These are phyloP conservation scores for Pilaira anomala DNA, from an alignment of 192 early-diverging fungal genomes.

Conservation along the genomic window DNA sequence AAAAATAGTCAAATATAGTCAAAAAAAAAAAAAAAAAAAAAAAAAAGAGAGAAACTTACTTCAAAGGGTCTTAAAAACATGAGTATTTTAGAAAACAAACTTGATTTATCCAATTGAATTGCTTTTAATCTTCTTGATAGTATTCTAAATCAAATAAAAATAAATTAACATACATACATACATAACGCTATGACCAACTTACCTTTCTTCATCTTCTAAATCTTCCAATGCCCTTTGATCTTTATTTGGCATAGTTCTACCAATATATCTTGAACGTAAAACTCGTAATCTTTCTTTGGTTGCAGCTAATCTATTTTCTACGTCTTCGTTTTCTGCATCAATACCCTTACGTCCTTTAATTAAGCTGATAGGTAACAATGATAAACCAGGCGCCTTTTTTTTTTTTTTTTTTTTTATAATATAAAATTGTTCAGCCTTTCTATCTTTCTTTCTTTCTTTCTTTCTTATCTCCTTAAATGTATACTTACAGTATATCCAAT, in stretches of 20 bases:
- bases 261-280: slow-evolving; percentile 11
- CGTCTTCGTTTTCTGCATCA: slow-evolving; percentile 26
- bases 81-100: slow-evolving; percentile 19
- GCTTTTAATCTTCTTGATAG: slow-evolving; percentile 7
- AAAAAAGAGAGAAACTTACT: too few species aligned
- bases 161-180: too few species aligned
- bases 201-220: slow-evolving; percentile 28
- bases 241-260: slow-evolving; percentile 9
- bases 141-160: slow-evolving; percentile 11
- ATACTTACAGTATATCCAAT: slow-evolving; percentile 53
- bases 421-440: not conserved
- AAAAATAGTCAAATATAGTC: not conserved
- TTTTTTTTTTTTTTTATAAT: not conserved
- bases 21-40: too few species aligned
- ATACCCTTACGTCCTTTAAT: slow-evolving; percentile 29
- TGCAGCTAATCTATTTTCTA: slow-evolving; percentile 16
- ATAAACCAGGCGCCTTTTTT: slow-evolving; percentile 32
- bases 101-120: slow-evolving; percentile 18
- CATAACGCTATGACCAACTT: not conserved
- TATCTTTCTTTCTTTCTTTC: not conserved
- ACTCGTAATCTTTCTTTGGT: slow-evolving; percentile 21
- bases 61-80: slow-evolving; percentile 31
- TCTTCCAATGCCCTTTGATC: slow-evolving; percentile 18
- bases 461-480: not conserved
- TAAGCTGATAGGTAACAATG: slow-evolving; percentile 28